These are phyloP conservation scores for Ophiostoma australiae DNA, from an alignment of 2,329 filamentous ascomycete species.

Conservation along the genomic window DNA sequence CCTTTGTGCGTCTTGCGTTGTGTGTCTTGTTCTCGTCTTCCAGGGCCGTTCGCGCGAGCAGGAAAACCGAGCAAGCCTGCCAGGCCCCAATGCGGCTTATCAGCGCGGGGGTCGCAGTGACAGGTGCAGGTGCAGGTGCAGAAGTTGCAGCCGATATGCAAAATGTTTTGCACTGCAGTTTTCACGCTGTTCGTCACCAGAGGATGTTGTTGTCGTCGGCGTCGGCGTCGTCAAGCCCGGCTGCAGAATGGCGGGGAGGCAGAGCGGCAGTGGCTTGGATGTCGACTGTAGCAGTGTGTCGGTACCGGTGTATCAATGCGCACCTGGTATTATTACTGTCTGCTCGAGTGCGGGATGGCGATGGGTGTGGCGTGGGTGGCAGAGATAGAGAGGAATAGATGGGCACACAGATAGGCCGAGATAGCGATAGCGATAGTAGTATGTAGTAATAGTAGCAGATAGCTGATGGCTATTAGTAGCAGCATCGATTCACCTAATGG, in stretches of 20 bases:
- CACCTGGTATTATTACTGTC: not conserved
- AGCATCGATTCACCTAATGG: conserved; percentile 8
- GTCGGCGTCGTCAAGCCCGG: not conserved
- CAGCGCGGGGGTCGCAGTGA: not conserved
- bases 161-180: not conserved
- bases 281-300: not conserved
- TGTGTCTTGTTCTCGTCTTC: not conserved
- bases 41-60: not conserved
- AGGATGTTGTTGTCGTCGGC: not conserved
- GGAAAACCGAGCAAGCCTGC: not conserved
- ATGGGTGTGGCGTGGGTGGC: conserved; percentile 3
- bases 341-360: not conserved
- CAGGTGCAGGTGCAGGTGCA: not conserved
- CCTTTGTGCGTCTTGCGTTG: not conserved
- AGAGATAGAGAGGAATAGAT: conserved; percentile 10
- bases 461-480: not conserved
- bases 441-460: not conserved
- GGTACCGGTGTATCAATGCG: not conserved
- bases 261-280: not conserved
- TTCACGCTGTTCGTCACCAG: not conserved
- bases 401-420: not conserved
- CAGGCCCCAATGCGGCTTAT: not conserved
- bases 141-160: not conserved
- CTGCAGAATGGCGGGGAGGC: not conserved
- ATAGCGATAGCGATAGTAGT: not conserved